phyloP scores from a whole-genome alignment of 2,329 filamentous ascomycete species.

The Lecanoromycetidae sp. region DNA sequence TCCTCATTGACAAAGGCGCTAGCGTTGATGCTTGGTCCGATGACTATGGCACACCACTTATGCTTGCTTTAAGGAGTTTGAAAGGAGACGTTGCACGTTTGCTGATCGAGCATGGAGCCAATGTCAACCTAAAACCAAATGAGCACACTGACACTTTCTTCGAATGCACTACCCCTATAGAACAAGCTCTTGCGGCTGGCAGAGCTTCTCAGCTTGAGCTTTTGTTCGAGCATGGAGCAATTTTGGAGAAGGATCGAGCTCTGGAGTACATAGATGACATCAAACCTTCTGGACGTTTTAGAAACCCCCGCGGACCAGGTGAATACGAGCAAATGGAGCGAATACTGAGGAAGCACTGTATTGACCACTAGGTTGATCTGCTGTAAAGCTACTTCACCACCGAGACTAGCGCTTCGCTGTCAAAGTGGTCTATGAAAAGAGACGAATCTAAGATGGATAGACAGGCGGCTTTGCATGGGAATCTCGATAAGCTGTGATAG shows the following conservation, averaged over 20 bases:
- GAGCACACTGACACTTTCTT: background rate
- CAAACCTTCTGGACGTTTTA: too few species aligned
- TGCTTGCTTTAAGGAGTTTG: background rate
- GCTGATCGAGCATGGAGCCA: background rate
- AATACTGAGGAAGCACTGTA: too few species aligned
- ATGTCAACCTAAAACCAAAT: background rate
- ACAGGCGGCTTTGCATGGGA: too few species aligned
- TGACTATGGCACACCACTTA: slow-evolving; percentile 1
- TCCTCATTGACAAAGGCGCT: background rate
- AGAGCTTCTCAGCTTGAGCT: background rate
- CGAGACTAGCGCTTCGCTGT: too few species aligned
- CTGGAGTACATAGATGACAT: background rate
- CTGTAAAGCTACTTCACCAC: too few species aligned
- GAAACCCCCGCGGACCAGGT: too few species aligned
- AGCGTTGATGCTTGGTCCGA: background rate
- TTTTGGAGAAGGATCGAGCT: background rate
- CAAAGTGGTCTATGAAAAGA: too few species aligned
- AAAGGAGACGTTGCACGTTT: background rate
- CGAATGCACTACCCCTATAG: background rate
- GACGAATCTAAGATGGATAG: too few species aligned
- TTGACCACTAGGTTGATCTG: too few species aligned
- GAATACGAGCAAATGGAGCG: too few species aligned
- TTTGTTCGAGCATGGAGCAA: background rate
- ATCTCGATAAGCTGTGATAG: too few species aligned
- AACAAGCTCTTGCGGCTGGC: background rate